phyloP scores from a whole-genome alignment of 2,329 filamentous ascomycete genomes.

The Aspergillus sp. region DNA sequence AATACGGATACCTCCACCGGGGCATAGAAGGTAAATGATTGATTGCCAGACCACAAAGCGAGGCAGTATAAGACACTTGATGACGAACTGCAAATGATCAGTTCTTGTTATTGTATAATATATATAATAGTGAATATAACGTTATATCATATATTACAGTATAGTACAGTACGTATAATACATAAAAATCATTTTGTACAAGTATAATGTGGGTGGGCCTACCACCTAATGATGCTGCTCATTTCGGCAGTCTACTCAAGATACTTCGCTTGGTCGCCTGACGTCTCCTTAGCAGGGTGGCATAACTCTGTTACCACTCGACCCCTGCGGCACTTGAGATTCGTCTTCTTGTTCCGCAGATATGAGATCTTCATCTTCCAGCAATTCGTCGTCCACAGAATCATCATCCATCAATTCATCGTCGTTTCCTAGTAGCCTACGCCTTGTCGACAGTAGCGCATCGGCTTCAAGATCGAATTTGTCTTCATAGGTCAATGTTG shows the following conservation, averaged over 20 bases:
- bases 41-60: neutral
- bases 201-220: neutral
- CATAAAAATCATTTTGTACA: conserved; percentile 7
- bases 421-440: conserved; percentile 15
- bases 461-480: conserved; percentile 29
- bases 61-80: neutral
- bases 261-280: neutral
- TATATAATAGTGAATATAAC: neutral
- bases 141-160: conserved; percentile 5
- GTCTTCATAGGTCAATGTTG: conserved; percentile 23
- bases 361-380: neutral
- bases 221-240: neutral
- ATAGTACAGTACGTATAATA: conserved; percentile 8
- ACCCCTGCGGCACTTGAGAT: neutral
- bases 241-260: neutral
- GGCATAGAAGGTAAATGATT: no score
- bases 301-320: neutral
- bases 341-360: neutral
- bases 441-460: conserved; percentile 16
- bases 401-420: conserved; percentile 23
- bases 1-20: no score
- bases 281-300: neutral
- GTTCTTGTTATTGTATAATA: neutral
- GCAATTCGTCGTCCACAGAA: conserved; percentile 9
- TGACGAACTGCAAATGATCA: neutral